phyloP scores from a whole-genome alignment of 2,329 filamentous ascomycete genomes.

The Setomelanomma holmii region DNA sequence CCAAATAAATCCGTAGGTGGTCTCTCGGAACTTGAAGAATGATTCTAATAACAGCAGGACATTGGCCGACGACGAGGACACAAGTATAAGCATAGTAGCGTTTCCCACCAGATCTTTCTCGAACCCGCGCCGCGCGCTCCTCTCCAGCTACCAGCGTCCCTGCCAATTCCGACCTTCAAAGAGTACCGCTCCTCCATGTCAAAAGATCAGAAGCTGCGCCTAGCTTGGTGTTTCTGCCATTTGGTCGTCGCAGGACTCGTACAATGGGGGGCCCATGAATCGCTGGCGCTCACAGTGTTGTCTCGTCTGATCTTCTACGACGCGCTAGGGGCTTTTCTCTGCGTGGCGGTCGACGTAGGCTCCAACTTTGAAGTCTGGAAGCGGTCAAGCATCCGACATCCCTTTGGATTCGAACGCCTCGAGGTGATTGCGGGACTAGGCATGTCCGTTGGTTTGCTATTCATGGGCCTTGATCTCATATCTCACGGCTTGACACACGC shows the following conservation, averaged over 20 bases:
- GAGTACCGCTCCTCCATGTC: conserved; percentile 94
- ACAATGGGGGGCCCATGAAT: conserved; percentile 84
- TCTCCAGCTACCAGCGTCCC: conserved; percentile 85
- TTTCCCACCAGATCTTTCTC: conserved; percentile 96
- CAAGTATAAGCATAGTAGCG: conserved; percentile 96
- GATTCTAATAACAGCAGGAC: conserved; percentile 63
- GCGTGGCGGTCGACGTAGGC: conserved; percentile 89
- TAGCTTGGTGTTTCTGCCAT: conserved; percentile 91
- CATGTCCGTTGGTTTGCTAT: conserved; percentile 94
- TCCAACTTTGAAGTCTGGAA: conserved; percentile 99
- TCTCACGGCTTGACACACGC: conserved; percentile 93
- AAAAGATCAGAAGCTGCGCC: conserved; percentile 79
- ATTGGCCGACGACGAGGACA: conserved; percentile 92
- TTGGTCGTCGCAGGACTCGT: conserved; percentile 82
- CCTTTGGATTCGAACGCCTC: conserved; percentile 87
- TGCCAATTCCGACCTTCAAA: conserved; percentile 86
- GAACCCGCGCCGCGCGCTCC: conserved; percentile 87
- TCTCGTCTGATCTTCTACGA: conserved; percentile 96
- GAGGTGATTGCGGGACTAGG: conserved; percentile 96
- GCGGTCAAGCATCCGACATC: conserved; percentile 87
- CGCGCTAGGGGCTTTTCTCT: conserved; percentile 88
- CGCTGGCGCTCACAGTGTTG: conserved; percentile 87
- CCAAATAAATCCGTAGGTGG: conserved; percentile 66
- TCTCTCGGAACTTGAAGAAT: neutral
- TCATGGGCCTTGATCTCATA: conserved; percentile 94